These are phyloP conservation scores for Taphrina communis DNA, from an alignment of 1,139 yeast species.

Conservation along the genomic window DNA sequence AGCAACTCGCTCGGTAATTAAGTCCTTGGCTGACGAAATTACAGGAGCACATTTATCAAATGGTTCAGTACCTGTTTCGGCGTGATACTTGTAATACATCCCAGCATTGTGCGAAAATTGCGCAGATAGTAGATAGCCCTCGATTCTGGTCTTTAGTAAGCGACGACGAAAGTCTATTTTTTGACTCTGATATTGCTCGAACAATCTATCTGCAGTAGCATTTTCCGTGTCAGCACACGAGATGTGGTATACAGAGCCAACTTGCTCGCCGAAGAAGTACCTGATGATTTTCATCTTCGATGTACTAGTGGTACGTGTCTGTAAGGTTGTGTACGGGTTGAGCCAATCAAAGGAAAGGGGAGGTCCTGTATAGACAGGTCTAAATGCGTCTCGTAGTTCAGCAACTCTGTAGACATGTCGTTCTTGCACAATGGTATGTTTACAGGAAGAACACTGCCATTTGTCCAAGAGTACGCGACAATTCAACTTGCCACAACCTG, in stretches of 20 bases:
- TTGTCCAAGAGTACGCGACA: slow-evolving; percentile 31
- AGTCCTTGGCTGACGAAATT: slow-evolving; percentile 8
- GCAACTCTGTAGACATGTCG: slow-evolving; percentile 7
- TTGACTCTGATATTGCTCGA: slow-evolving; percentile 23
- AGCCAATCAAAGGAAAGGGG: slow-evolving; percentile 7
- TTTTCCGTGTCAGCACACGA: slow-evolving; percentile 3
- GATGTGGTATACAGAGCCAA: slow-evolving; percentile 31
- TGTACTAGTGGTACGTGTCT: background rate
- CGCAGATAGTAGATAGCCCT: slow-evolving; percentile 16
- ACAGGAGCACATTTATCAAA: slow-evolving; percentile 25
- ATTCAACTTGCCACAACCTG: slow-evolving; percentile 32
- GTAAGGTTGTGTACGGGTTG: background rate
- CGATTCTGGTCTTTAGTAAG: slow-evolving; percentile 15
- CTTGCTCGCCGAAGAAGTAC: background rate
- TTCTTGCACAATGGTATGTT: background rate
- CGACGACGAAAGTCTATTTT: slow-evolving; percentile 27
- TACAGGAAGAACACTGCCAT: slow-evolving; percentile 28
- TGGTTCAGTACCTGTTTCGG: slow-evolving; percentile 17
- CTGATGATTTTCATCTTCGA: background rate
- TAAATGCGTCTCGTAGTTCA: slow-evolving; percentile 15
- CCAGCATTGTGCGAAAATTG: slow-evolving; percentile 41
- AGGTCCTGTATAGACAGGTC: slow-evolving; percentile 12
- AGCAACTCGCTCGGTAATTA: slow-evolving; percentile 1
- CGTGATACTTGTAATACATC: slow-evolving; percentile 22
- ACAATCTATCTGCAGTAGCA: slow-evolving; percentile 16